Evolutionary conservation across 2,329 filamentous ascomycete species (phyloP), one percentile per base, ranked within the genome.

Genomic region (Pyrenochaeta sp.): DNA sequence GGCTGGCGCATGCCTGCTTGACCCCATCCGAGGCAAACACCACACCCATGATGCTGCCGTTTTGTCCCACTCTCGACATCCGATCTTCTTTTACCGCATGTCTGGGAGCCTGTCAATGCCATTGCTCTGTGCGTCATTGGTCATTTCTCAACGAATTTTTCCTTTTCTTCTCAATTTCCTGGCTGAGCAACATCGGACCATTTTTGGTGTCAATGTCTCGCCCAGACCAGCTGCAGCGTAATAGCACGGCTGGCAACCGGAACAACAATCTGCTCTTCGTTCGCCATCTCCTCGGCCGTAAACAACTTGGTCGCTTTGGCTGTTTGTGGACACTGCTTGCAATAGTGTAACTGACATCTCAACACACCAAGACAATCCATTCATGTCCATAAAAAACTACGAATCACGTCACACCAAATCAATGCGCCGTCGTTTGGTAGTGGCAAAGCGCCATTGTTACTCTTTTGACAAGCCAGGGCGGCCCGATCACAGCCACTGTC

Each of bases 41-140:
- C 49, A 60, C 69, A 72, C 67, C 68, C 60, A 61, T 60, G 54
- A 46, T 62, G 55, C 55, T 63, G 60, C 61, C 64, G 42, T 62
- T 55, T 55, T 66, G 63, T 70, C 54, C 58, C 62, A 68, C 66
- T 45, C 29, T 50, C 56, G 18, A 61, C 53, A 56, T 59, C 49
- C 64, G 52, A 58, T 54, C 57, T 49, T 43, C 56, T 53, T 60
- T 50, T 66, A 61, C 66, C 68, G 54, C 49, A 21, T 20, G 35
- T 27, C 59, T 51, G 64, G 68, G 51, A 53, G 54, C 40, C 47
- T 50, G 31, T 54, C 36, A 48, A 33, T 20, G 45, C 37, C 29
- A 27, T 51, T 51, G 27, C 45, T 45, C 50, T 51, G 53, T 58
- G 44, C 57, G 47, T 53, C 56, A 64, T 63, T 63, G 54, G 42